Evolutionary conservation across 495 filamentous ascomycete species (phyloP), one percentile per base, ranked within the genome.

Genomic region (Antarctomyces pellizariae): DNA sequence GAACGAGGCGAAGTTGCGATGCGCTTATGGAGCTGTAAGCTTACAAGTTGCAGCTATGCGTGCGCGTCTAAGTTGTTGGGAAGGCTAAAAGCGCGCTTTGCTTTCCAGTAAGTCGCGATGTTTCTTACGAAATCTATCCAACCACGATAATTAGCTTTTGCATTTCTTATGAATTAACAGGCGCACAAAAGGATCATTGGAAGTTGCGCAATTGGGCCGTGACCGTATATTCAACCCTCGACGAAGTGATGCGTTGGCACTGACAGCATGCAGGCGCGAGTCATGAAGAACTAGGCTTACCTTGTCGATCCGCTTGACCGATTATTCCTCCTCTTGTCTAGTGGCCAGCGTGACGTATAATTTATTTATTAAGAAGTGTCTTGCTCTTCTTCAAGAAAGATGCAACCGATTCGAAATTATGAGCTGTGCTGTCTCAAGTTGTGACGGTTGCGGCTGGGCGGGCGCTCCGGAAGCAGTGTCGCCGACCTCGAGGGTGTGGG

Each of bases 111-210:
- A 44, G 39, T 41, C 42, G 37, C 39, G 37, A 47, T 29, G 38
- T 16, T 16, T 30, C 44, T 42, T 36, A 24, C 29, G 42, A 39
- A 37, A 47, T 40, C 50, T 54, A 43, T 45, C 50, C 50, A 54
- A 53, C 50, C 50, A 54, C 30, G 49, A 39, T 36, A 36, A 50
- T 62, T 55, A 62, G 53, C 50, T 40, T 39, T 16, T 18, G 20
- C 34, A 26, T 7, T 14, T 36, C 35, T 36, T 26, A 29, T 21
- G 19, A 34, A 38, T 13, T 27, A 25, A 35, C 24, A 18, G 26
- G 15, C 22, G 20, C 28, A 22, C 26, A 23, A 20, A n/a, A 15
- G 7, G 29, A 30, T 13, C 38, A 38, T 42, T 38, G 38, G 38
- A 34, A 26, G 28, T 29, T 17, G 25, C 35, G 24, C 33, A 29